Base-by-base conservation (phyloP, 345 rosid genomes). In the Brassica napus region DNA sequence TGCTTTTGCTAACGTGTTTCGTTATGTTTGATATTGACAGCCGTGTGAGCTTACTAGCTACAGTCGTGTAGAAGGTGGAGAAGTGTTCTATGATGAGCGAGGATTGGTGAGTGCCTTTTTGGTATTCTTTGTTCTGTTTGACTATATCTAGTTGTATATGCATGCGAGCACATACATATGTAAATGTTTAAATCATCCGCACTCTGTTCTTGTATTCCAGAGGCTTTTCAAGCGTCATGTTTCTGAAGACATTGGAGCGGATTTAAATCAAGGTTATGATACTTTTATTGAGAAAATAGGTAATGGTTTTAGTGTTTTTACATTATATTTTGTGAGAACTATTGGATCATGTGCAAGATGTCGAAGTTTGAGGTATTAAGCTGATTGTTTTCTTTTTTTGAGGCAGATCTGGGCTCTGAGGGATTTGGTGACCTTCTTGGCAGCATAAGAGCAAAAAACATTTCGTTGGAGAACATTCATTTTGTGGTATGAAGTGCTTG, bases 31-130 rank as follows among this genome's bases (percentile, higher is more conserved):
- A 24, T 65, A 59, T 69, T 16, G 66, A 76, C 88, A 95, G 99
- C 99, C 99, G 21, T 86, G 93, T 74, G 97, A 95, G 76, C 90
- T 95, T 82, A 88, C 89, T 59, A 87, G 92, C 86, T 93, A 95
- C 77, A 95, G 98, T 83, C 97, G 97, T 1, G 86, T 77, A 35
- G 98, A 91, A 82, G 91, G 89, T 82, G 98, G 98, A 68, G 90
- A 86, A 34, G 97, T 93, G 67, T 87, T 74, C 89, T 93, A 85
- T 71, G 91, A 93, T 77, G 94, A 88, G 49, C 90, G 91, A 75
- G 81, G 84, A 83, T 80, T 95, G 97, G 97, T 95, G 86, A 73
- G 89, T 62, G 67, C 61, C 63, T 63, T 80, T 54, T 80, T 74
- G 74, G 74, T 60, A 68, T 74, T 69, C 18, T 62, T 35, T 35